Percentiles rank a stretch among this genome's conserved stretches.
Evolutionary conservation across 768 basidiomycete genomes (phyloP).

Genomic region (Kwoniella dendrophila): DNA sequence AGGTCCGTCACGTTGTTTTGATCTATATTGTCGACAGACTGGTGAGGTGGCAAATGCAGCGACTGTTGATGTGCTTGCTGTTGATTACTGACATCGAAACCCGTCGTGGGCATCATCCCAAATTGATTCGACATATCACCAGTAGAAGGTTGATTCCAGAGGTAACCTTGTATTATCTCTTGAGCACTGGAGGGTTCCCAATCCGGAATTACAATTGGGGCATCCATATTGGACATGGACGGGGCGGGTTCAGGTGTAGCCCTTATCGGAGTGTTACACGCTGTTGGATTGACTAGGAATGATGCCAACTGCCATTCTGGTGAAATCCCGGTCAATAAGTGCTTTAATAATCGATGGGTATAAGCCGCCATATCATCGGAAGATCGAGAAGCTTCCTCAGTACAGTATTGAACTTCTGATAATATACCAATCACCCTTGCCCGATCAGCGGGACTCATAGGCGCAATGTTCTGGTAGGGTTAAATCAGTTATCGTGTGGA

Average conservation of each 20-base stretch:
- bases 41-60: background rate
- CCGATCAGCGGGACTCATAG: conserved; percentile 13
- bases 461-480: conserved; percentile 1
- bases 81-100: background rate
- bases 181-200: conserved; percentile 10
- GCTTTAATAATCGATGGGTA: conserved; percentile 19
- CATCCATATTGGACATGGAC: background rate
- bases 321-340: conserved; percentile 10
- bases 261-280: background rate
- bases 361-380: conserved; percentile 22
- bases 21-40: background rate
- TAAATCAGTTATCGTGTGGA: background rate
- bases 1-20: background rate
- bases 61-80: conserved; percentile 1
- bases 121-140: background rate
- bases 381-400: conserved; percentile 15
- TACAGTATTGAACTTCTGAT: conserved; percentile 10
- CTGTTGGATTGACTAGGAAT: background rate
- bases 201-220: background rate
- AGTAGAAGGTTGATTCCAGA: conserved; percentile 7
- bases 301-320: conserved; percentile 7
- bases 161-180: conserved; percentile 11
- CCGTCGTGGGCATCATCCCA: background rate
- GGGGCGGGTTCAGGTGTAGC: background rate
- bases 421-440: background rate